Base-by-base conservation (phyloP, 129 eudicot species). In the Centrapalus pauciflorus region DNA sequence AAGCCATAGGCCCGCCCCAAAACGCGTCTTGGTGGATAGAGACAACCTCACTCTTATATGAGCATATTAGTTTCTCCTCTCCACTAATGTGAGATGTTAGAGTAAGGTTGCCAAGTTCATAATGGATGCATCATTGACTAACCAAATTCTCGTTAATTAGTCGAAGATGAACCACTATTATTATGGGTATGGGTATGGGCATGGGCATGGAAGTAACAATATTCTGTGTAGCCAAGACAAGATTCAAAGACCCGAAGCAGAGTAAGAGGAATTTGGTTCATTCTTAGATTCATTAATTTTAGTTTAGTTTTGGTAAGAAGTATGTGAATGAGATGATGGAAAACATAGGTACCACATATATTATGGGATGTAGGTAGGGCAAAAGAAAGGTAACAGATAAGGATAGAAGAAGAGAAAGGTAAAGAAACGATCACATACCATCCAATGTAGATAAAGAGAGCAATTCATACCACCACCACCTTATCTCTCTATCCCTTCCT, bases 401-500 rank as follows among this genome's bases (percentile, higher is more conserved):
- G 79, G 73, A 30, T 45, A 66, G 79, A 65, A 66, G 37, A 66
- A 74, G 73, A 54, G 41, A 67, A 66, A 30, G 74, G 79, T 67
- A 75, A 75, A 75, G 79, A 66, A 54, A 48, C 27, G 57, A 49
- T 35, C 60, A 72, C 6, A 63, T 27, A 43, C 30, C 56, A 66
- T 66, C 68, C 79, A 74, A 57, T 66, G 52, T 66, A 75, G 79
- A 75, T 75, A 75, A 67, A 66, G 73, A 24, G 69, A 66, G 74
- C 79, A 75, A 56, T 46, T 75, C 69, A 75, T 57, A 75, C 79
- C 79, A 75, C 74, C 69, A 75, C 68, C 74, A 75, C 55, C 79
- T 75, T 75, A 75, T 75, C 79, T 21, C 33, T 66, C 69, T 75
- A 75, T 75, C 79, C 33, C 57, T 55, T 70, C 55, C 68, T 57